phyloP scores from a whole-genome alignment of 1,284 basidiomycete genomes.

The Porodaedalea pini region DNA sequence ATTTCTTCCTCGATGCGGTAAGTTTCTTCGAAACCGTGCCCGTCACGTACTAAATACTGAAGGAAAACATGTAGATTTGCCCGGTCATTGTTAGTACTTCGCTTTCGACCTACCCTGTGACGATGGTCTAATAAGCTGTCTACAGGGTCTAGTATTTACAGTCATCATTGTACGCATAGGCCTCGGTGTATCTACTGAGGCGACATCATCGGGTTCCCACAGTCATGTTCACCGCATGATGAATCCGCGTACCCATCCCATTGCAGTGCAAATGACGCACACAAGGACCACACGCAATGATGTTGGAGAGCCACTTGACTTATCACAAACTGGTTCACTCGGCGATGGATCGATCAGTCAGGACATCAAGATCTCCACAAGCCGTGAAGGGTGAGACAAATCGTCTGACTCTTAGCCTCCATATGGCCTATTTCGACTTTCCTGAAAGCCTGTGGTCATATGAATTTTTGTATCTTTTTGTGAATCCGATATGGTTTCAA shows the following conservation, averaged over 20 bases:
- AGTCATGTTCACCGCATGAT: neutral
- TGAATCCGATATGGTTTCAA: too few species aligned
- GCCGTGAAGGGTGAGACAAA: neutral
- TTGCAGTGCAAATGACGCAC: neutral
- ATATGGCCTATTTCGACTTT: too few species aligned
- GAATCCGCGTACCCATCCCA: neutral
- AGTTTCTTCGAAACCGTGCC: neutral
- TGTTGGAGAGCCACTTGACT: neutral
- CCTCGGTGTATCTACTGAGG: constrained; percentile 27
- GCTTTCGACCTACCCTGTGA: neutral
- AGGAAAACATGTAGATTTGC: neutral
- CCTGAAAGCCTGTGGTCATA: neutral
- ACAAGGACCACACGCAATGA: neutral
- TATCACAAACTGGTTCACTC: neutral
- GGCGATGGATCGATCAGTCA: neutral
- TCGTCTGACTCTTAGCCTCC: neutral
- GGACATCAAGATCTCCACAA: constrained; percentile 7
- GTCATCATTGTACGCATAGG: constrained; percentile 36
- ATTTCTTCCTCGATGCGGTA: constrained; percentile 9
- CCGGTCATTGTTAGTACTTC: neutral
- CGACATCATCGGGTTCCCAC: neutral
- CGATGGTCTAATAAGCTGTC: neutral
- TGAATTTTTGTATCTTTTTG: too few species aligned
- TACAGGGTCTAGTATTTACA: constrained; percentile 30
- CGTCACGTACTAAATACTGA: neutral